Base-by-base conservation (phyloP, 306 rosid species). In the Sphenostylis stenocarpa region DNA sequence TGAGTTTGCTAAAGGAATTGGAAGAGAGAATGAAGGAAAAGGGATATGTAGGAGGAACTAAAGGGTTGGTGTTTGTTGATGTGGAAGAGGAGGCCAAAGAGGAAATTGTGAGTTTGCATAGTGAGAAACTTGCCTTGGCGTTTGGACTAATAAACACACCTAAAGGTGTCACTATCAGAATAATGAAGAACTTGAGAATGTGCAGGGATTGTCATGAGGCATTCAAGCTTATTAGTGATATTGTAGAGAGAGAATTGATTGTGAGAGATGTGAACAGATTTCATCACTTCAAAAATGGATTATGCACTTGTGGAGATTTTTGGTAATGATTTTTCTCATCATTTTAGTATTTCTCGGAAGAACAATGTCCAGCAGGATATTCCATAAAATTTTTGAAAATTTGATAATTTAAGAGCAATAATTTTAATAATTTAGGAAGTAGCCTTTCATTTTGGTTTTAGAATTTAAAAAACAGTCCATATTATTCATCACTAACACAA, bases 121-220 rank as follows among this genome's bases (percentile, higher is more conserved):
- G 93, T 79, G 97, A 91, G 84, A 88, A 93, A 86, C 81, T 91
- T 76, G 98, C 96, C 4, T 82, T 94, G 86, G 94, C 86, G n/a
- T 93, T 88, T 82, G 92, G 91, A 63, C 82, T 93, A 75, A 58
- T 93, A 60, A 90, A 86, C 76, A 69, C 87, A 14, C 85, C 97
- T 24, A 86, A 82, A 82, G 92, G 96, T 74, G 65, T 69, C 53
- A 88, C 87, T 13, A 84, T 91, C 80, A 87, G 96, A 86, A 87
- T 91, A 75, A 89, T 93, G 98, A 93, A 89, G 87, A 90, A 93
- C 80, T 78, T 91, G 87, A 91, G 92, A 79, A 90, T 93, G 96
- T 90, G 93, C 72, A 70, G 82, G 75, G 90, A 86, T 55, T 91
- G 96, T 76, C 97, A 94, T 14, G 92, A 86, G 77, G 88, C 85